phyloP scores from a whole-genome alignment of 2,329 filamentous ascomycete genomes.

The Zymoseptoria ardabiliae region DNA sequence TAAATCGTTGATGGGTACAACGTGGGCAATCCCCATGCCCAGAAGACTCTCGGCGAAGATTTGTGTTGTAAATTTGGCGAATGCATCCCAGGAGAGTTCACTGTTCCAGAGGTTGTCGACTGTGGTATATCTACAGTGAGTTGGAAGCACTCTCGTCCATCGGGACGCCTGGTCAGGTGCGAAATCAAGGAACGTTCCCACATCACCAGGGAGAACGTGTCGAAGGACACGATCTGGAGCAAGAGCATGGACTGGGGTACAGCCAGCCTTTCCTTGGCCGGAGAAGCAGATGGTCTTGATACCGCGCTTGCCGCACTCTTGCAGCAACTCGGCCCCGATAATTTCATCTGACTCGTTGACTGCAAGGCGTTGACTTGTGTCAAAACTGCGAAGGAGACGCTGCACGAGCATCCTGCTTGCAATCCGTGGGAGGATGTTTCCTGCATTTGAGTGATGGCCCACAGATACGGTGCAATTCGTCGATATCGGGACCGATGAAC shows the following conservation, averaged over 20 bases:
- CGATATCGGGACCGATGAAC: conserved; percentile 1
- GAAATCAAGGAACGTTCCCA: conserved; percentile 6
- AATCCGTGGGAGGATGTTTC: conserved; percentile 1
- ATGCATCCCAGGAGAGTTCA: background rate
- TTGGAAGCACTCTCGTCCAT: conserved; percentile 3
- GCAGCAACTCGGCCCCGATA: conserved; percentile 3
- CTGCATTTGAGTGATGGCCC: conserved; percentile 2
- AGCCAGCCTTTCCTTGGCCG: conserved; percentile 2
- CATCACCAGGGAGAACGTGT: conserved; percentile 3
- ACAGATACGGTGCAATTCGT: background rate
- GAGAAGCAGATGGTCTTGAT: conserved; percentile 5
- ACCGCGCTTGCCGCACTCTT: background rate
- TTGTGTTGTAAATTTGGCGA: conserved; percentile 2
- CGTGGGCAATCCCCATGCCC: background rate
- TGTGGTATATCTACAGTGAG: conserved; percentile 1
- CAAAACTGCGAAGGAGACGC: background rate
- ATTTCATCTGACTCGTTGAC: conserved; percentile 5
- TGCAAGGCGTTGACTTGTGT: conserved; percentile 4
- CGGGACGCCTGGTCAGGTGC: conserved; percentile 1
- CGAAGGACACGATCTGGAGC: conserved; percentile 2
- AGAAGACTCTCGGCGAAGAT: conserved; percentile 1
- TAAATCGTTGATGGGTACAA: conserved; percentile 1
- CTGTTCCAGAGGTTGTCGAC: conserved; percentile 1
- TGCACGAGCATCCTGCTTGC: conserved; percentile 6
- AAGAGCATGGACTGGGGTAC: background rate